These are phyloP conservation scores for Cryphonectria naterciae DNA, from an alignment of 2,329 filamentous ascomycete species.

Conservation along the genomic window DNA sequence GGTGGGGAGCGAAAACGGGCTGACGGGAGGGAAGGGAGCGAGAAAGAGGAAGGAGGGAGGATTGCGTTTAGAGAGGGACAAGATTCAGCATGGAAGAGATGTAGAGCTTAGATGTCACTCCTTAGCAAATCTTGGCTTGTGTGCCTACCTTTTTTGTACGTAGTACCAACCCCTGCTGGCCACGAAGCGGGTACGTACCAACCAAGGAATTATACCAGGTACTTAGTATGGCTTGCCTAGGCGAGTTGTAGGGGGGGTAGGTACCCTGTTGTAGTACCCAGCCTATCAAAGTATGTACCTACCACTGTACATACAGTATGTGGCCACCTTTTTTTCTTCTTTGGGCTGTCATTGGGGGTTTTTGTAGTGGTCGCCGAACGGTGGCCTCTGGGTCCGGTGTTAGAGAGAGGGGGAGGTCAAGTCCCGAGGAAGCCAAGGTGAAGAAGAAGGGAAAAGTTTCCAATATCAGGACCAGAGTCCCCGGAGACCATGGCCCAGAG, in stretches of 20 bases:
- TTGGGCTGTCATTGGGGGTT: background rate
- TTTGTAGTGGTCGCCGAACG: background rate
- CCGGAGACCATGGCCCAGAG: background rate
- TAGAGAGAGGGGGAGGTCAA: background rate
- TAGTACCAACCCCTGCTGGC: background rate
- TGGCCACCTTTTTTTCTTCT: background rate
- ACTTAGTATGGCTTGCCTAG: too few species aligned
- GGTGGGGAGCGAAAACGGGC: too few species aligned
- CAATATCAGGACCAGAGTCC: background rate
- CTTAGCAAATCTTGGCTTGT: background rate
- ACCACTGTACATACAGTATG: background rate
- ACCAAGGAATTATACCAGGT: background rate
- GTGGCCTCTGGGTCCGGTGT: background rate
- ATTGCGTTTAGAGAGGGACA: background rate
- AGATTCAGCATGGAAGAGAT: background rate
- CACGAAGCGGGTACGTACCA: background rate
- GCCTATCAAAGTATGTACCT: background rate
- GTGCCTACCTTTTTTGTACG: slow-evolving; percentile 6
- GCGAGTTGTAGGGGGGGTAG: background rate
- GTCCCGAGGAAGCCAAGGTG: background rate
- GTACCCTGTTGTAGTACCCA: background rate
- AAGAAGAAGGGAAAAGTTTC: background rate
- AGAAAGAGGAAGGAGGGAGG: slow-evolving; percentile 9
- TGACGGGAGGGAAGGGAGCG: background rate
- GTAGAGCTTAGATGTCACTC: background rate